A percentile compares a stretch with the other conserved stretches of the same genome.
Evolutionary conservation across 2,329 filamentous ascomycete species (phyloP).

Genomic region (Penicillium sp.): DNA sequence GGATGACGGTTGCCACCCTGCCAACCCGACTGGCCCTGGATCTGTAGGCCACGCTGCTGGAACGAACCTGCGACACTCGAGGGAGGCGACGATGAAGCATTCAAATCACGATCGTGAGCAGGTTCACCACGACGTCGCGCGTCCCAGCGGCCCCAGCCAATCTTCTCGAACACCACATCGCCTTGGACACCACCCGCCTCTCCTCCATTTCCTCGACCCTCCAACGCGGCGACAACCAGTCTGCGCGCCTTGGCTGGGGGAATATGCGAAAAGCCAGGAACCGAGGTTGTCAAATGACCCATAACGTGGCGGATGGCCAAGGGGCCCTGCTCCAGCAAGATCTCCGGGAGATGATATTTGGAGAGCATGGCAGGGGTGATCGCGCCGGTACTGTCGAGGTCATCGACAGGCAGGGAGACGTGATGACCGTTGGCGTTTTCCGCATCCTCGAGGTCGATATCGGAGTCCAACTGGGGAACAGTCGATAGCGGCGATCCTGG

Average conservation of each 20-base stretch:
- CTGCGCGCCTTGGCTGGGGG: slow-evolving; percentile 86
- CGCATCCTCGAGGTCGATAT: slow-evolving; percentile 78
- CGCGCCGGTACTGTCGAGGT: slow-evolving; percentile 69
- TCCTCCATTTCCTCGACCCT: slow-evolving; percentile 67
- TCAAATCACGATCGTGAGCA: slow-evolving; percentile 30
- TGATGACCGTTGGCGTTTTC: slow-evolving; percentile 49
- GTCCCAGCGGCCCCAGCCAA: slow-evolving; percentile 96
- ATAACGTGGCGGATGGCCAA: slow-evolving; percentile 94
- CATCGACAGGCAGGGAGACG: slow-evolving; percentile 46
- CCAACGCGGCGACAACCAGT: slow-evolving; percentile 86
- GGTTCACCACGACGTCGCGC: slow-evolving; percentile 71
- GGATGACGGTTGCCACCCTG: slow-evolving; percentile 40
- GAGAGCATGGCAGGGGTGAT: slow-evolving; percentile 86
- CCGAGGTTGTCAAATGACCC: slow-evolving; percentile 86
- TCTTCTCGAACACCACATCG: slow-evolving; percentile 76
- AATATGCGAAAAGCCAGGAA: slow-evolving; percentile 88
- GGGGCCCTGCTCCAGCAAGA: slow-evolving; percentile 84
- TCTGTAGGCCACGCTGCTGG: slow-evolving; percentile 48
- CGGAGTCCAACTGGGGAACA: slow-evolving; percentile 68
- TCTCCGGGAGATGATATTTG: slow-evolving; percentile 85
- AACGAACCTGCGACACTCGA: slow-evolving; percentile 52
- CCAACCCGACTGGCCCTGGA: slow-evolving; percentile 43
- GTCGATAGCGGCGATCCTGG: slow-evolving; percentile 45
- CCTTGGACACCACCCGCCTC: slow-evolving; percentile 56
- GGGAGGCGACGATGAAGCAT: slow-evolving; percentile 53